Conservation (phyloP, 1,284 basidiomycete species). For the Cryptococcus sp. region DNA sequence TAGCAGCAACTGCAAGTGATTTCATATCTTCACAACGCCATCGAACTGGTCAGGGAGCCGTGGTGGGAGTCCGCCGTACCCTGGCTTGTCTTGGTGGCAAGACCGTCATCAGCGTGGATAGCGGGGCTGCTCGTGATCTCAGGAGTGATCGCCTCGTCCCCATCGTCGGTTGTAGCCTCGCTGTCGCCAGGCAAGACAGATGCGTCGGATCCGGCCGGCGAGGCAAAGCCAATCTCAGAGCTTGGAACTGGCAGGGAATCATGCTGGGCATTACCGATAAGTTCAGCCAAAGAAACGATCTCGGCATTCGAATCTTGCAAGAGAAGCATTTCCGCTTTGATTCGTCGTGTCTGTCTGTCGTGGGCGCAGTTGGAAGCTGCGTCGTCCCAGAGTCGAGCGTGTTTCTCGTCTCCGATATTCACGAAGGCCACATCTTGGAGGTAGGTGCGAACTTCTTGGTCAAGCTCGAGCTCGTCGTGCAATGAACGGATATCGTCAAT, state of each 20-base stretch:
- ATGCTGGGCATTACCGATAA: background rate
- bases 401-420: constrained; percentile 4
- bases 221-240: background rate
- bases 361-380: background rate
- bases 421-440: constrained; percentile 30
- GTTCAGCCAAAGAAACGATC: constrained; percentile 9
- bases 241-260: background rate
- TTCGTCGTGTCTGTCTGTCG: constrained; percentile 15
- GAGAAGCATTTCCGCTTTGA: constrained; percentile 35
- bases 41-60: constrained; percentile 6
- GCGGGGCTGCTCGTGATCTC: constrained; percentile 17
- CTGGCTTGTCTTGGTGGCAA: background rate
- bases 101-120: constrained; percentile 3
- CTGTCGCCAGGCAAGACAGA: constrained; percentile 21
- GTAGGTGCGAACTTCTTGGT: constrained; percentile 17
- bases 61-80: constrained; percentile 1
- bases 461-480: constrained; percentile 22
- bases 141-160: constrained; percentile 30
- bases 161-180: constrained; percentile 21
- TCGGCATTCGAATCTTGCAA: constrained; percentile 10
- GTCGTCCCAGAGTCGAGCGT: constrained; percentile 23
- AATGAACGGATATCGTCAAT: constrained; percentile 18
- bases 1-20: too few relatives aligned
- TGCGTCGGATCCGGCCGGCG: constrained; percentile 10
- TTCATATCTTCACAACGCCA: constrained; percentile 1